phyloP scores from a whole-genome alignment of 2,329 filamentous ascomycete genomes.

The Claviceps citrina region DNA sequence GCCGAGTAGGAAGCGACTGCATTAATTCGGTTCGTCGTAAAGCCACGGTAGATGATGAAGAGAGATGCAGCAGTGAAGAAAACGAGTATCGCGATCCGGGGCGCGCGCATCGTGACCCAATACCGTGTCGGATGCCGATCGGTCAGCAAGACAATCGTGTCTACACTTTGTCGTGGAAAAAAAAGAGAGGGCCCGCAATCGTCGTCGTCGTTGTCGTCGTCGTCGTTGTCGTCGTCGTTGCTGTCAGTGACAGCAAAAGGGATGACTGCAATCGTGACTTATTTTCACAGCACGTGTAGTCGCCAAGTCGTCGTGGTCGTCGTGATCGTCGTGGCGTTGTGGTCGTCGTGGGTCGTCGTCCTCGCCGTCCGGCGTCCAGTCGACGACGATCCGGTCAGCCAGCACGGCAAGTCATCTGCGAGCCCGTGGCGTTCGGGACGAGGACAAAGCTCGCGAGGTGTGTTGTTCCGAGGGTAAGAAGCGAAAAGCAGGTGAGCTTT shows the following conservation, averaged over 20 bases:
- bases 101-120: slow-evolving; percentile 33
- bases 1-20: slow-evolving; percentile 12
- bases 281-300: background rate
- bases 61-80: slow-evolving; percentile 38
- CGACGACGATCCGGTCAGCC: slow-evolving; percentile 6
- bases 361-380: slow-evolving; percentile 3
- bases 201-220: background rate
- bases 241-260: background rate
- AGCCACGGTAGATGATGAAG: slow-evolving; percentile 39
- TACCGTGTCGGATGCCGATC: background rate
- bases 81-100: slow-evolving; percentile 37
- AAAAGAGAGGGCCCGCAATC: background rate
- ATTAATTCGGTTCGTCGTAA: slow-evolving; percentile 20
- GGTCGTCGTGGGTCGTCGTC: slow-evolving; percentile 1
- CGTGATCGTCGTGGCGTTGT: background rate
- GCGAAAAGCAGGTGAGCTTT: background rate
- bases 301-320: background rate
- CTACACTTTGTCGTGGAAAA: too few relatives aligned
- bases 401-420: slow-evolving; percentile 5
- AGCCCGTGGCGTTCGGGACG: background rate
- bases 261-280: background rate
- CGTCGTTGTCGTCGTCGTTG: background rate
- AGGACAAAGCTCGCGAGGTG: background rate
- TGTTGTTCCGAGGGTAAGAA: background rate
- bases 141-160: background rate